phyloP scores from a whole-genome alignment of 192 early-diverging fungal genomes.

The Backusella tarrabulga region DNA sequence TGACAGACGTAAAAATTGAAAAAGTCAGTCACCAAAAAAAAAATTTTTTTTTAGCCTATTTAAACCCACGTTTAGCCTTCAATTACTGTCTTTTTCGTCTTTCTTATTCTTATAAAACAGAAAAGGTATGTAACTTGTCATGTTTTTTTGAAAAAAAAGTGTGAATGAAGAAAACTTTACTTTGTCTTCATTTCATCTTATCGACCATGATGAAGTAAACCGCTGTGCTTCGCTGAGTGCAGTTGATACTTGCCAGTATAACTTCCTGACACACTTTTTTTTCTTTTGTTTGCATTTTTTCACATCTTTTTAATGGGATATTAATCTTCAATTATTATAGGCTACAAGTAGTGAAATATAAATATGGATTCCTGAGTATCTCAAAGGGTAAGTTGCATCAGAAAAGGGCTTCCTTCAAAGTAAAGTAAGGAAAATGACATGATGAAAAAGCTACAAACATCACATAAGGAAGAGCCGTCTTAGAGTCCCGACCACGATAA shows the following conservation, averaged over 20 bases:
- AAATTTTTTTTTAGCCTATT: not conserved
- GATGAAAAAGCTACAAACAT: not conserved
- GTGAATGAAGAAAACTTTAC: conserved; percentile 15
- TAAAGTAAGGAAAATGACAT: not conserved
- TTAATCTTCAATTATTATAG: not conserved
- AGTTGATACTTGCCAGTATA: conserved; percentile 45
- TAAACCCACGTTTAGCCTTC: not conserved
- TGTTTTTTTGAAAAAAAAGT: not conserved
- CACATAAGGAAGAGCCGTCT: conserved; percentile 1
- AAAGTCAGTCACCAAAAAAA: conserved; percentile 4
- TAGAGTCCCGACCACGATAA: not conserved
- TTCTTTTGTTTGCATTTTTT: not conserved
- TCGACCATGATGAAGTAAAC: conserved; percentile 43
- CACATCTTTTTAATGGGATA: not conserved
- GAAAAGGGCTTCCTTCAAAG: not conserved
- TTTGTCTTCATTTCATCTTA: conserved; percentile 38
- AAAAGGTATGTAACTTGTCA: not conserved
- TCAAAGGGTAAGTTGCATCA: not conserved
- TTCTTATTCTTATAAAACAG: not conserved
- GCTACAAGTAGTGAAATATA: too few relatives aligned
- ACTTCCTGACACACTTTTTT: conserved; percentile 28
- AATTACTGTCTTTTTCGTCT: not conserved
- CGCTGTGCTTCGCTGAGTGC: conserved; percentile 44
- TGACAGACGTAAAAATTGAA: not conserved
- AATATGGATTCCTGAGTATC: not conserved